These are phyloP conservation scores for Pseudogymnoascus verrucosus DNA, from an alignment of 2,329 filamentous ascomycete genomes.

Conservation along the genomic window DNA sequence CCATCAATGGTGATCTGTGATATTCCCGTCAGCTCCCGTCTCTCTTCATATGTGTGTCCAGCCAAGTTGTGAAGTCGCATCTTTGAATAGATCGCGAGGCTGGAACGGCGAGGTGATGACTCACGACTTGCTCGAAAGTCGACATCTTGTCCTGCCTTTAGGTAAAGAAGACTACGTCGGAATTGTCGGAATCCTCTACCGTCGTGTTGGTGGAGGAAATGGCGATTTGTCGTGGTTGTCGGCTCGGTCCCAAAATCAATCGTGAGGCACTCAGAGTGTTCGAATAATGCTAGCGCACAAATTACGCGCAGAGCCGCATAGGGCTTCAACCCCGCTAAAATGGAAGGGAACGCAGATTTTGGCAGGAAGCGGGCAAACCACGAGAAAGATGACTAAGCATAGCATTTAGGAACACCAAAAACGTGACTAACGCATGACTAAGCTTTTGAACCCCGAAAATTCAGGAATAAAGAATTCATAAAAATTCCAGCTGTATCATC, in stretches of 20 bases:
- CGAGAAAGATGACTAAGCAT: not conserved
- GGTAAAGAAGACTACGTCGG: conserved; percentile 29
- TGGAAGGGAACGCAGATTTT: not conserved
- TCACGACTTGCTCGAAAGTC: conserved; percentile 64
- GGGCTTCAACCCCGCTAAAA: conserved; percentile 11
- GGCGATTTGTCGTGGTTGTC: conserved; percentile 26
- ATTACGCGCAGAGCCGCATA: conserved; percentile 10
- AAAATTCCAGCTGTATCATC: too few species aligned
- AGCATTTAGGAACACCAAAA: not conserved
- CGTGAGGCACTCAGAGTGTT: conserved; percentile 9
- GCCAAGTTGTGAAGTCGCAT: conserved; percentile 7
- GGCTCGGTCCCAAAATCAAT: conserved; percentile 15
- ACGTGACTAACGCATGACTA: not conserved
- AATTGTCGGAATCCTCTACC: conserved; percentile 28
- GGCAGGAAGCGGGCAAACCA: not conserved
- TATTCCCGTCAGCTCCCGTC: conserved; percentile 6
- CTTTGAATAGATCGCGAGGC: conserved; percentile 5
- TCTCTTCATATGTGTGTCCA: not conserved
- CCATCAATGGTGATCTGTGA: conserved; percentile 93
- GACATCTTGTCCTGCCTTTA: conserved; percentile 47
- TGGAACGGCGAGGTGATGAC: conserved; percentile 31
- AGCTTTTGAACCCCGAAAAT: not conserved
- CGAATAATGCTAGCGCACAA: conserved; percentile 8
- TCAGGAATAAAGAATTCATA: not conserved
- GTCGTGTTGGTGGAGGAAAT: conserved; percentile 28